Evolutionary conservation across 495 filamentous ascomycete species (phyloP).

Genomic region (Annulohypoxylon moriforme): DNA sequence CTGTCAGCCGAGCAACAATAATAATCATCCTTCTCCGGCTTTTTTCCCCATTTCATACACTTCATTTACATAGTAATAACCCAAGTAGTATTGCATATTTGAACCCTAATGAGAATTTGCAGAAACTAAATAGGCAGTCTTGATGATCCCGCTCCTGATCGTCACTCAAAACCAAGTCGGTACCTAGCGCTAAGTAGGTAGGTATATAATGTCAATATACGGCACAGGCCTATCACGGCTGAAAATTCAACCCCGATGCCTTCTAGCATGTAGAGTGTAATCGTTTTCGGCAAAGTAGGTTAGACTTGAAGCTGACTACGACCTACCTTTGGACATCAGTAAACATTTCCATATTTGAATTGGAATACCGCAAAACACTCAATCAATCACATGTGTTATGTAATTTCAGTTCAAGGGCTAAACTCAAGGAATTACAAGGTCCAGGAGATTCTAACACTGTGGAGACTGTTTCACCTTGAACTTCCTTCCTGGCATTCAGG

Average conservation of each 20-base stretch:
- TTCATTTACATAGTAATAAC: neutral
- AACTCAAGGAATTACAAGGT: constrained; percentile 9
- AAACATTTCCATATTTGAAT: neutral
- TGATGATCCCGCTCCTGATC: constrained; percentile 18
- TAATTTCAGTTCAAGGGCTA: neutral
- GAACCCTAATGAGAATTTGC: constrained; percentile 24
- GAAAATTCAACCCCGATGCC: neutral
- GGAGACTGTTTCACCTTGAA: constrained; percentile 25
- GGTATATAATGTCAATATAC: neutral
- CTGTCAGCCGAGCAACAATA: constrained; percentile 20
- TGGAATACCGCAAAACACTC: neutral
- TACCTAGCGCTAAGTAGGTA: neutral
- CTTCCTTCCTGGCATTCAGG: constrained; percentile 16
- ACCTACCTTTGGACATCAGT: neutral
- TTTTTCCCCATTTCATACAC: constrained; percentile 16
- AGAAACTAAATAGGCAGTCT: neutral
- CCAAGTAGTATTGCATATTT: constrained; percentile 15
- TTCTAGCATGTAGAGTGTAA: constrained; percentile 11
- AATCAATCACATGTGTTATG: neutral
- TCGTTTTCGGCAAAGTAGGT: neutral
- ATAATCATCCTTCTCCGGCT: constrained; percentile 30
- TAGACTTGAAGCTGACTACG: constrained; percentile 5
- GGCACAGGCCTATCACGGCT: neutral
- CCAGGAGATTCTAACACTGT: constrained; percentile 5
- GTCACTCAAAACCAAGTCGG: neutral